A percentile compares a stretch with the other conserved stretches of the same genome.
Evolutionary conservation across 345 rosid species (phyloP).

Genomic region (Hibiscus mutabilis): DNA sequence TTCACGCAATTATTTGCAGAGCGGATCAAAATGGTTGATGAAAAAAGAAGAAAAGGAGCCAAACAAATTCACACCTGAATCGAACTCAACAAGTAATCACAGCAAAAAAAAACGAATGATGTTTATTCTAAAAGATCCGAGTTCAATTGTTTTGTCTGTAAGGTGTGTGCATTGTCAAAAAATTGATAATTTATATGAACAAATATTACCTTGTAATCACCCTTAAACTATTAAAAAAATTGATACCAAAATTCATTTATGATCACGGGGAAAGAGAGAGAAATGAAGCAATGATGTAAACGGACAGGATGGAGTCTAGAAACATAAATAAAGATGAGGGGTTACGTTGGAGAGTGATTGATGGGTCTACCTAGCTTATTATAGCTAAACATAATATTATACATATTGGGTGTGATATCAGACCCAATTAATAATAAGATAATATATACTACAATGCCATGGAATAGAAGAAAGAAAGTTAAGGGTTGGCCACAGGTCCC

Average conservation of each 20-base stretch:
- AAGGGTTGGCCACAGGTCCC: neutral
- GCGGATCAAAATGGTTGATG: neutral
- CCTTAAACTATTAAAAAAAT: no score
- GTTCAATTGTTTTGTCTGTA: no score
- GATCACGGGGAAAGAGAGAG: neutral
- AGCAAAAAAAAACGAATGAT: no score
- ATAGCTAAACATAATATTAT: constrained; percentile 17
- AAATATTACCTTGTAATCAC: no score
- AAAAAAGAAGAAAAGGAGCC: neutral
- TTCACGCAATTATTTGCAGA: neutral
- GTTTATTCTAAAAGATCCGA: no score
- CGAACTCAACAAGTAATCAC: no score
- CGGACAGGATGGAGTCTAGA: neutral
- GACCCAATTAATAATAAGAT: neutral
- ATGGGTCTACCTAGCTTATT: constrained; percentile 21
- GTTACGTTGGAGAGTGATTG: constrained; percentile 23
- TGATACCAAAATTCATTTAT: no score
- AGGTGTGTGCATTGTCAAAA: no score
- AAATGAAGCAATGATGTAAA: neutral
- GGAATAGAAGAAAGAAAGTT: neutral
- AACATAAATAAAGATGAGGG: constrained; percentile 11
- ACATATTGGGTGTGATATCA: neutral
- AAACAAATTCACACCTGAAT: neutral
- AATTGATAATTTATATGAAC: no score
- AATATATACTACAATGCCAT: neutral